Percentiles rank a stretch among this genome's conserved stretches.
Conservation (phyloP, 352 stramenopile genomes). For the Phytophthora litchii region DNA sequence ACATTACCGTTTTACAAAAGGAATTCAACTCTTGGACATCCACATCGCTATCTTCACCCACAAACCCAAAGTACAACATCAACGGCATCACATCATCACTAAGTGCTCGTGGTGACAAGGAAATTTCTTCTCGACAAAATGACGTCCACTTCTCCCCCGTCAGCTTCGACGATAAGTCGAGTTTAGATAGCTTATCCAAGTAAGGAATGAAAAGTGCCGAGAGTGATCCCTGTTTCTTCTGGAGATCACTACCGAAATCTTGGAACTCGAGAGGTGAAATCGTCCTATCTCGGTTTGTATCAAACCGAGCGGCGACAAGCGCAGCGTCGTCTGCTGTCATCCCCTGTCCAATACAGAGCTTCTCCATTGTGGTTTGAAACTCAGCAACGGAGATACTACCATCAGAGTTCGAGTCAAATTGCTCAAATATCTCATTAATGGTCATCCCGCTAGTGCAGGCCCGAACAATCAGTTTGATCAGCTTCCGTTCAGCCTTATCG, state of each 20-base stretch:
- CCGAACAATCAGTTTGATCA: slow-evolving; percentile 66
- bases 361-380: slow-evolving; percentile 58
- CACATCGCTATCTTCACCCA: slow-evolving; percentile 30
- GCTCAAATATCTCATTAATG: slow-evolving; percentile 70
- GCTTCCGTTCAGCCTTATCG: slow-evolving; percentile 51
- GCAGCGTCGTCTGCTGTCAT: slow-evolving; percentile 45
- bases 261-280: slow-evolving; percentile 72
- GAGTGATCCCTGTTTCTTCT: slow-evolving; percentile 38
- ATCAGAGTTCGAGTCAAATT: slow-evolving; percentile 75
- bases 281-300: slow-evolving; percentile 58
- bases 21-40: slow-evolving; percentile 36
- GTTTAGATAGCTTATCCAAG: slow-evolving; percentile 14
- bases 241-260: slow-evolving; percentile 52
- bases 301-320: slow-evolving; percentile 53
- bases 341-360: slow-evolving; percentile 47
- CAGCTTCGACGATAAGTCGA: slow-evolving; percentile 19
- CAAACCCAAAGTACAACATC: slow-evolving; percentile 37
- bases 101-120: slow-evolving; percentile 30
- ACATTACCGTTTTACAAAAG: slow-evolving; percentile 23
- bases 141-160: slow-evolving; percentile 35
- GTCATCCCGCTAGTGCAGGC: slow-evolving; percentile 52
- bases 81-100: slow-evolving; percentile 21
- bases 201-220: slow-evolving; percentile 33
- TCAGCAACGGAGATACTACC: slow-evolving; percentile 61
- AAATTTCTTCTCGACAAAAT: slow-evolving; percentile 42